Evolutionary conservation across 345 rosid genomes (phyloP).

Genomic region (Dimocarpus longan): DNA sequence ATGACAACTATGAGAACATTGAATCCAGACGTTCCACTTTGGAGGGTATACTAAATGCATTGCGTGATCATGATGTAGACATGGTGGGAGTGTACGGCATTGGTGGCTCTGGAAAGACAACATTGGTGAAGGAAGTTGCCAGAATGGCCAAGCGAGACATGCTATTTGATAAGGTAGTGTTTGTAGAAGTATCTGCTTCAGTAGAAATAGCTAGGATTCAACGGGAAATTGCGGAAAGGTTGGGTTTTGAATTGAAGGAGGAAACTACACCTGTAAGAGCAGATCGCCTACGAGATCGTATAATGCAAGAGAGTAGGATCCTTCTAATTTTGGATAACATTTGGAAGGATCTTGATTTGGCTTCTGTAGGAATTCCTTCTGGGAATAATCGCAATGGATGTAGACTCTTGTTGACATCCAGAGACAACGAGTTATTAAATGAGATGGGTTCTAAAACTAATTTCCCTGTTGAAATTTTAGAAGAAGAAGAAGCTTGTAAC

Average conservation of each 20-base stretch:
- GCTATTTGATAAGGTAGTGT: not conserved
- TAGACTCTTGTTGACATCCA: not conserved
- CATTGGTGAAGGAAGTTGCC: not conserved
- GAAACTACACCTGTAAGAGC: not conserved
- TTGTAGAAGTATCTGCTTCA: not conserved
- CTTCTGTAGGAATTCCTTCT: conserved; percentile 12
- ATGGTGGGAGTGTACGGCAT: conserved; percentile 6
- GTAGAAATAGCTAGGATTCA: not conserved
- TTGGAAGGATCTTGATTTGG: not conserved
- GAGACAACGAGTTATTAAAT: not conserved
- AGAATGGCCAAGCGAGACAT: not conserved
- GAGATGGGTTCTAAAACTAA: not conserved
- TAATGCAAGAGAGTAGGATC: conserved; percentile 10
- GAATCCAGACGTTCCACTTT: not conserved
- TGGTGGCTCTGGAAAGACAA: not conserved
- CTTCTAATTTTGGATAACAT: conserved; percentile 27
- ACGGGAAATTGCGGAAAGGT: not conserved
- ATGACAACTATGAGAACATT: not conserved
- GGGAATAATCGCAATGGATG: not conserved
- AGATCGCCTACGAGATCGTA: not conserved
- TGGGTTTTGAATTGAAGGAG: not conserved
- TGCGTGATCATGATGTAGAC: not conserved
- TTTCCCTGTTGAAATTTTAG: not conserved
- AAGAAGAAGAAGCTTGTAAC: conserved; percentile 29
- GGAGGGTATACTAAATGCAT: not conserved